Conservation (phyloP, 2,329 filamentous ascomycete species). For the Teratosphaeria gauchensis region DNA sequence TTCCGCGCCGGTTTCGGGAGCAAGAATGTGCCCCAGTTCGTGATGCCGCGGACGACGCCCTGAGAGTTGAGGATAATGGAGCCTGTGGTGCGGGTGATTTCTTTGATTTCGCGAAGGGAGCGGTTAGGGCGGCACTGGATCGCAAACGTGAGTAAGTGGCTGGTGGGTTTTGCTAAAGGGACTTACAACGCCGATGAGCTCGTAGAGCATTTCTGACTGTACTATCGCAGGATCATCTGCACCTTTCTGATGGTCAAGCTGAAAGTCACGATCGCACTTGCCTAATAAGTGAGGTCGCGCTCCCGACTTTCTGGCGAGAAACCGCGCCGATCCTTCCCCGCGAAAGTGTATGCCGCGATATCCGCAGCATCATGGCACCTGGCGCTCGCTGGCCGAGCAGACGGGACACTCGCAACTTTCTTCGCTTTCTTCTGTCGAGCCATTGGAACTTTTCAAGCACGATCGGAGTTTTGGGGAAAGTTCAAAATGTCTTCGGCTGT, state of each 20-base stretch:
- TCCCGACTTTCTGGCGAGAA: neutral
- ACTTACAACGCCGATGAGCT: constrained; percentile 88
- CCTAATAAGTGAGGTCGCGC: neutral
- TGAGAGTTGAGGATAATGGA: constrained; percentile 70
- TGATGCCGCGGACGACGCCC: constrained; percentile 83
- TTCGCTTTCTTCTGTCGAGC: neutral
- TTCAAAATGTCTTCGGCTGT: constrained; percentile 10
- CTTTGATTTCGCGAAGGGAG: constrained; percentile 83
- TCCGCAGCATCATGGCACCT: neutral
- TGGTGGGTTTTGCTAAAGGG: neutral
- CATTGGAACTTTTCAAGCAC: neutral
- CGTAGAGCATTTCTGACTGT: constrained; percentile 71
- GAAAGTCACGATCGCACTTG: neutral
- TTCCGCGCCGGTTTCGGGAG: constrained; percentile 71
- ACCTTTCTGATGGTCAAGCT: neutral
- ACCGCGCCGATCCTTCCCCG: neutral
- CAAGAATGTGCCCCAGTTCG: constrained; percentile 90
- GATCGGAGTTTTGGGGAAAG: too few species aligned
- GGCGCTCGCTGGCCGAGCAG: neutral
- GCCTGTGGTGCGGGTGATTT: constrained; percentile 82
- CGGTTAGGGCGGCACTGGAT: constrained; percentile 73
- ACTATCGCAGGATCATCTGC: constrained; percentile 4
- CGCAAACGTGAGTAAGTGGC: constrained; percentile 6
- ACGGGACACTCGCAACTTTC: neutral
- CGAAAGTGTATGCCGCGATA: neutral